A percentile compares a stretch with the other conserved stretches of the same genome.
phyloP scores from a whole-genome alignment of 768 basidiomycete genomes.

The Fomitopsis serialis region DNA sequence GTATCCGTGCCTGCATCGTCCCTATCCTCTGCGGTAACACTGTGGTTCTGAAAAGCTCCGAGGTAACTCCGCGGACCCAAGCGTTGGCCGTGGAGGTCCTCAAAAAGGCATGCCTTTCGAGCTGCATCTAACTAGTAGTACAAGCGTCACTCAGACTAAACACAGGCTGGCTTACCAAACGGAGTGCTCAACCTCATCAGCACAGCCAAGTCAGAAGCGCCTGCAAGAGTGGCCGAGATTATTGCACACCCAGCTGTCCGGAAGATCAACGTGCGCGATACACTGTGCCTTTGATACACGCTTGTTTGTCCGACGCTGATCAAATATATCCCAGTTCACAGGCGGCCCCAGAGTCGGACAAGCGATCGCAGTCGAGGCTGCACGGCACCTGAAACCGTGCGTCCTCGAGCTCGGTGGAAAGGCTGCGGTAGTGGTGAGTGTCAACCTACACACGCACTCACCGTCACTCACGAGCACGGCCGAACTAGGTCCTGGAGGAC shows the following conservation, averaged over 20 bases:
- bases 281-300: too few species aligned
- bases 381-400: slow-evolving; percentile 49
- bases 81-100: slow-evolving; percentile 41
- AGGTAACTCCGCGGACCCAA: slow-evolving; percentile 43
- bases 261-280: slow-evolving; percentile 46
- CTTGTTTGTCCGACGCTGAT: too few species aligned
- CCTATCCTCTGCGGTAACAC: slow-evolving; percentile 55
- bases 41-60: slow-evolving; percentile 47
- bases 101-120: slow-evolving; percentile 30
- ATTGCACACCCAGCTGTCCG: slow-evolving; percentile 50
- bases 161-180: slow-evolving; percentile 53
- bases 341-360: slow-evolving; percentile 50
- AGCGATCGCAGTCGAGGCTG: slow-evolving; percentile 48
- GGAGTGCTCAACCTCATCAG: slow-evolving; percentile 56
- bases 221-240: slow-evolving; percentile 41
- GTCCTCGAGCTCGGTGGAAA: slow-evolving; percentile 44
- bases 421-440: not conserved
- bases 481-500: slow-evolving; percentile 44
- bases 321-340: slow-evolving; percentile 51
- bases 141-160: not conserved
- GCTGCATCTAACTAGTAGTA: not conserved
- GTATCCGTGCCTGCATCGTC: slow-evolving; percentile 38
- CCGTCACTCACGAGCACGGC: slow-evolving; percentile 8
- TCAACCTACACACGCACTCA: not conserved
- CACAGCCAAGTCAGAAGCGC: slow-evolving; percentile 37